Evolutionary conservation across 2,329 filamentous ascomycete genomes (phyloP), one percentile per base, ranked within the genome.

Genomic region (Hymenoscyphus albidus): DNA sequence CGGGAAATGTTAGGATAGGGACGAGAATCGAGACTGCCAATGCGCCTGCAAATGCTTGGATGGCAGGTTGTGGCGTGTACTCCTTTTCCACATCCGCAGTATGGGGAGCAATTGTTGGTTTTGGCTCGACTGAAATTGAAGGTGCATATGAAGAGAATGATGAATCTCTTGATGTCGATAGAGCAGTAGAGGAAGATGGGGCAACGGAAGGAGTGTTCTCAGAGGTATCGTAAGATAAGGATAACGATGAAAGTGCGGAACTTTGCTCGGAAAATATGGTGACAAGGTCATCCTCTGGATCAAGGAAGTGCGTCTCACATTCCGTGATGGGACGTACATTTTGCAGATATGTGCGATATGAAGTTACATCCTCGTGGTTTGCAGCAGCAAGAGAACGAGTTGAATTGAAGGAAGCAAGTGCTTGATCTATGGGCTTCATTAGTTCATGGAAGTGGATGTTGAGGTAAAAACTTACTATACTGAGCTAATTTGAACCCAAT

Each of bases 401-500:
- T 62, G 80, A 77, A 67, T 80, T 80, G 72, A 85, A 90, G 0
- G 87, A 85, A 1, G 82, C 75, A 59, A 91, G 76, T 0, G 86
- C 82, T 69, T 85, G 82, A 67, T 87, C 85, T 87, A 7, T 27
- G 62, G 1, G 61, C 16, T 67, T 63, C 64, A 42, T 38, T 40
- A 32, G 54, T 35, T 48, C 10, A 3, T 7, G 40, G 9, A n/a
- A 56, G 3, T 44, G 38, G 31, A 56, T 58, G 55, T n/a, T 48
- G 38, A 9, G 59, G 10, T 27, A 31, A 13, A 54, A 22, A 61
- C 83, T 75, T 77, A 89, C 87, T 88, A 73, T 91, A 92, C 71
- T 90, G 86, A 39, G 82, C 82, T 9, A 90, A 76, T 73, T 91
- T 91, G 68, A 83, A 82, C 16, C 84, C 88, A 62, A 91, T 86